Conservation (phyloP, 805 yeast species). For the Cephaloascus fragrans region DNA sequence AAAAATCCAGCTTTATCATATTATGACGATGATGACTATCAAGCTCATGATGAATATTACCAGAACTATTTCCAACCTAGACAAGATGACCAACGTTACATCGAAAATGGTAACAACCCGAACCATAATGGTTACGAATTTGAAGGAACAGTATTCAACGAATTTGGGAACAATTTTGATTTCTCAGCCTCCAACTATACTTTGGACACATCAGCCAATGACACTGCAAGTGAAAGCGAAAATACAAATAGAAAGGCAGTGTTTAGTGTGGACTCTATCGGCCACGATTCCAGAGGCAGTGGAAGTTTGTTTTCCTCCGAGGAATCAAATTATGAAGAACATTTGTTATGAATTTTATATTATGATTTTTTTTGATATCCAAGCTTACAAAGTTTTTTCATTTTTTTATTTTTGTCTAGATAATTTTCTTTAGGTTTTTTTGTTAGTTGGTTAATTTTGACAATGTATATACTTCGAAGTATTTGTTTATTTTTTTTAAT, state of each 20-base stretch:
- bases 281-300: not conserved
- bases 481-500: too few relatives aligned
- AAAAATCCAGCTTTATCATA: conserved; percentile 18
- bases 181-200: not conserved
- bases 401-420: too few relatives aligned
- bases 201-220: not conserved
- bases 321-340: not conserved
- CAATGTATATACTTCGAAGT: too few relatives aligned
- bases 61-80: not conserved
- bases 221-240: not conserved
- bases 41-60: not conserved
- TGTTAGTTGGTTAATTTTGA: too few relatives aligned
- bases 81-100: not conserved
- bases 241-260: not conserved
- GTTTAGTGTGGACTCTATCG: not conserved
- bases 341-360: too few relatives aligned
- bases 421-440: too few relatives aligned
- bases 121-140: not conserved
- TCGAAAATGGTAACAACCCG: not conserved
- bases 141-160: not conserved
- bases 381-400: too few relatives aligned
- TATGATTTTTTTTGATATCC: not conserved
- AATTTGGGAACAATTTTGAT: not conserved
- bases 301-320: not conserved
- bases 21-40: conserved; percentile 9